Evolutionary conservation across 495 filamentous ascomycete genomes (phyloP).

Genomic region (Jackrogersella minutella): DNA sequence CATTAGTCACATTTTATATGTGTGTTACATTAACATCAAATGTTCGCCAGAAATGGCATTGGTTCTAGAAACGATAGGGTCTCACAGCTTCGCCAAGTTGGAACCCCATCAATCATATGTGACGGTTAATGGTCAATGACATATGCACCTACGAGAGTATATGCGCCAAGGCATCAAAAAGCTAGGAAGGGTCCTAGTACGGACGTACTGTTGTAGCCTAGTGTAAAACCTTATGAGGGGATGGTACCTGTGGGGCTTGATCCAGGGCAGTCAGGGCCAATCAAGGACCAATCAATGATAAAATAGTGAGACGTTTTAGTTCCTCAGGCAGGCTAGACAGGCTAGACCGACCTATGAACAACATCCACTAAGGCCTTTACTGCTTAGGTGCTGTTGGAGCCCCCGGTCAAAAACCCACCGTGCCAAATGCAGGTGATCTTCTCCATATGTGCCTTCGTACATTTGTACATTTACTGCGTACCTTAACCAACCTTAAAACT

Average conservation of each 20-base stretch:
- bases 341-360: not conserved
- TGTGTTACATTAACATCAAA: constrained; percentile 19
- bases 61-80: constrained; percentile 29
- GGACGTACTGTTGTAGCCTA: not conserved
- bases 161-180: constrained; percentile 15
- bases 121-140: not conserved
- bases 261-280: not conserved
- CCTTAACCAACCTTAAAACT: constrained; percentile 5
- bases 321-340: constrained; percentile 32
- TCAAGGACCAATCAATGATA: constrained; percentile 12
- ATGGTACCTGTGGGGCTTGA: constrained; percentile 26
- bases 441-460: constrained; percentile 34
- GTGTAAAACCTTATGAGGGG: no score
- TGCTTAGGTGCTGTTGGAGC: constrained; percentile 10
- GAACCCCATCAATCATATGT: constrained; percentile 25
- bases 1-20: not conserved
- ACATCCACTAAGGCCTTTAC: not conserved
- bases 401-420: constrained; percentile 7
- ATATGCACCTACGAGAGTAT: constrained; percentile 25
- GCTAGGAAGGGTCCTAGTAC: not conserved
- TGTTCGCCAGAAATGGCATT: constrained; percentile 7
- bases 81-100: constrained; percentile 28
- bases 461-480: constrained; percentile 15
- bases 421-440: constrained; percentile 41
- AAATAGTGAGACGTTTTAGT: constrained; percentile 23